A percentile compares a stretch with the other conserved stretches of the same genome.
phyloP scores from a whole-genome alignment of 805 yeast genomes.

The Hanseniaspora lindneri region DNA sequence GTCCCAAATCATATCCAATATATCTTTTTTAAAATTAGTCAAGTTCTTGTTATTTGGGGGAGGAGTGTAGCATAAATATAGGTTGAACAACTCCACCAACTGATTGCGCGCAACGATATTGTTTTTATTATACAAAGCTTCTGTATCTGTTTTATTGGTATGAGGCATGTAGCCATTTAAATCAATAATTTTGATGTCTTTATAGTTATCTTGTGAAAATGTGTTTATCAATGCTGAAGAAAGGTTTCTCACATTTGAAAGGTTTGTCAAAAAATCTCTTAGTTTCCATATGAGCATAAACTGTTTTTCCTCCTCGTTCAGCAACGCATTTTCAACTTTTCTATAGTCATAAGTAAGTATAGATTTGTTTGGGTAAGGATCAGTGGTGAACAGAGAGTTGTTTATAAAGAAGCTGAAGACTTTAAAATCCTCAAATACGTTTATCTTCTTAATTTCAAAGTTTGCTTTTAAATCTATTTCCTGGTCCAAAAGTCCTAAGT shows the following conservation, averaged over 20 bases:
- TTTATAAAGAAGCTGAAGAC: conserved; percentile 24
- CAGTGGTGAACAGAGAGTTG: conserved; percentile 22
- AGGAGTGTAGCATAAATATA: conserved; percentile 27
- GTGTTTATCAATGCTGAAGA: conserved; percentile 19
- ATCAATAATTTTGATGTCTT: background rate
- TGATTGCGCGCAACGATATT: conserved; percentile 22
- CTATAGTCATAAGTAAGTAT: background rate
- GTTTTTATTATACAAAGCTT: conserved; percentile 19
- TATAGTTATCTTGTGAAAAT: background rate
- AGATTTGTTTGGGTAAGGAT: background rate
- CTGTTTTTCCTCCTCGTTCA: conserved; percentile 25
- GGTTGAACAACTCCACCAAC: conserved; percentile 23
- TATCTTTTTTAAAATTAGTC: conserved; percentile 23
- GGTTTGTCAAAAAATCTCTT: conserved; percentile 31
- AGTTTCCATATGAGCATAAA: conserved; percentile 35
- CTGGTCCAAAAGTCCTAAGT: conserved; percentile 16
- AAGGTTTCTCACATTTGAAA: conserved; percentile 27
- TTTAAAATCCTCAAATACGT: conserved; percentile 25
- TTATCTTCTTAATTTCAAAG: background rate
- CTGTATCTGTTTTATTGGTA: conserved; percentile 1
- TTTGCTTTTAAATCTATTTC: no score
- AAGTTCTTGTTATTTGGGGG: conserved; percentile 25
- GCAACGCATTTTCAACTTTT: background rate
- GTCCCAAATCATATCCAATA: conserved; percentile 24
- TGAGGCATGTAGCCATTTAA: background rate